Evolutionary conservation across 768 basidiomycete genomes (phyloP), one percentile per base, ranked within the genome.

Genomic region (Filobasidium floriforme): DNA sequence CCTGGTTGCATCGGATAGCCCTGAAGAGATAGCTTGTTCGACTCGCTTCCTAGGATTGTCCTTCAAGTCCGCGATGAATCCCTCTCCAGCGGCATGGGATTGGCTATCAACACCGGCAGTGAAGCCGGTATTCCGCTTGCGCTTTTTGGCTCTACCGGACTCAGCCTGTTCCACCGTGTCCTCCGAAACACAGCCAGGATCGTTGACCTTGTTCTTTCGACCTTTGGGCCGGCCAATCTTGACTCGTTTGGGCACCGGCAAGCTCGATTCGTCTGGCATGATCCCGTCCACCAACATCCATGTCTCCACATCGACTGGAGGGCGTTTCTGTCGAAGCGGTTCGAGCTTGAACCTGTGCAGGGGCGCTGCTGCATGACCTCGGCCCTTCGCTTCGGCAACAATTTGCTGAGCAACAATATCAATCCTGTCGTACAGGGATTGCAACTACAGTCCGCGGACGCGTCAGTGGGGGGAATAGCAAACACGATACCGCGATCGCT

Each of bases 291-390:
- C 51, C 41, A 66, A 61, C 65, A 66, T 66, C 65, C 65, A 66
- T 1, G 65, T 19, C 32, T 61, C 59, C 43, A 59, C 65, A 40
- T 60, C 60, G 15, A 28, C 55, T 9, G 65, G 65, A 18, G 65
- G 65, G 22, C 52, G 59, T 22, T 66, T 66, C 32, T 49, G 60
- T 24, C 65, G 65, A 37, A 66, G 60, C 10, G 65, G 40, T n/a
- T 60, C 60, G 18, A 73, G 59, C 43, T 64, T 68, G 63, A 75
- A 75, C 22, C 74, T 68, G 14, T 65, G 63, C 59, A 73, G 72
- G 12, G 70, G 70, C 26, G 73, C 69, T 12, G 73, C 73, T 0
- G 73, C 72, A 49, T 75, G 73, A 24, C 74, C 74, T 59, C 26
- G 43, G 26, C 46, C 67, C 28, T 65, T 57, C 37, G 28, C 55